Percentiles rank a stretch among this genome's conserved stretches.
These are phyloP conservation scores for Stygiomarasmius scandens DNA, from an alignment of 1,284 basidiomycete species.

Conservation along the genomic window DNA sequence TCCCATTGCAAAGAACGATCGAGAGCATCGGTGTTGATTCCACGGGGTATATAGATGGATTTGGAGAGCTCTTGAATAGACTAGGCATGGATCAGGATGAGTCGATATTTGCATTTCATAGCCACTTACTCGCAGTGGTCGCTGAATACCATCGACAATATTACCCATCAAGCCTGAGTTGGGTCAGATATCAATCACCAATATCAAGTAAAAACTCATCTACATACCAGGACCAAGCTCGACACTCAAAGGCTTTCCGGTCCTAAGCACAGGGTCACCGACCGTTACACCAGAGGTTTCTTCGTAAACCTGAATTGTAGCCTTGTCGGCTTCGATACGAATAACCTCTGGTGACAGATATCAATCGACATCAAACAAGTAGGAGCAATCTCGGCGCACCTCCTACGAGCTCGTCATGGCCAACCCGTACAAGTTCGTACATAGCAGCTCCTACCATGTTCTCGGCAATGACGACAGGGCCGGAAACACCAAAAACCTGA, in stretches of 20 bases:
- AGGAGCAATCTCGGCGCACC: conserved; percentile 51
- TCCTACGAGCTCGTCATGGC: conserved; percentile 96
- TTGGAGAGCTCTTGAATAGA: conserved; percentile 95
- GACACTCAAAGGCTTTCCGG: conserved; percentile 96
- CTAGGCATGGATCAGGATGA: conserved; percentile 42
- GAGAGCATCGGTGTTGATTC: conserved; percentile 96
- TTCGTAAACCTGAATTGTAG: conserved; percentile 99
- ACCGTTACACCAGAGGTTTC: conserved; percentile 98
- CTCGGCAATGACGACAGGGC: conserved; percentile 95
- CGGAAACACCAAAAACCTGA: conserved; percentile 92
- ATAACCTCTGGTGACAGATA: conserved; percentile 78
- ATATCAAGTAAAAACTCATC: neutral
- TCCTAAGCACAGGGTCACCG: conserved; percentile 95
- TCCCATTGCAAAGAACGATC: conserved; percentile 93
- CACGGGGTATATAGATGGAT: conserved; percentile 98
- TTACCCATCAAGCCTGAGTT: conserved; percentile 90
- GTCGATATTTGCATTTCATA: conserved; percentile 1
- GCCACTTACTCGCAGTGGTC: conserved; percentile 75
- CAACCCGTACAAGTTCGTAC: conserved; percentile 96
- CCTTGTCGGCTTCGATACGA: conserved; percentile 94
- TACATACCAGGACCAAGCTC: conserved; percentile 90
- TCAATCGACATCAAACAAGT: neutral
- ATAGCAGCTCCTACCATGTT: conserved; percentile 96
- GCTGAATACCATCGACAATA: conserved; percentile 97
- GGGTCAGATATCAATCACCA: neutral